A percentile compares a stretch with the other conserved stretches of the same genome.
Conservation (phyloP, 1,284 basidiomycete genomes). For the Vanrija pseudolonga region DNA sequence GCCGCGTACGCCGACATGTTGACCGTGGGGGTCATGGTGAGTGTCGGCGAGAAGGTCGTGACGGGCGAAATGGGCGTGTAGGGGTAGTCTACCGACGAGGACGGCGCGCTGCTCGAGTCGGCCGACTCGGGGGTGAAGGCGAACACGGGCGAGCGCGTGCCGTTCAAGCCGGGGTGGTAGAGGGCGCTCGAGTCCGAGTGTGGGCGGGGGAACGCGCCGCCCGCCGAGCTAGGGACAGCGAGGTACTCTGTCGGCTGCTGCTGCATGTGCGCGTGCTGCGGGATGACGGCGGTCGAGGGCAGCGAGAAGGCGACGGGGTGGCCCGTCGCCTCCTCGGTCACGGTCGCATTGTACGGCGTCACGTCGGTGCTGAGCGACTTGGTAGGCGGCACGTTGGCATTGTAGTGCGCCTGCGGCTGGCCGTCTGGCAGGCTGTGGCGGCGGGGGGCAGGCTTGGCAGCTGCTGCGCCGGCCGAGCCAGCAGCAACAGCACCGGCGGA, state of each 20-base stretch:
- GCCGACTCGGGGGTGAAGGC: conserved; percentile 10
- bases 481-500: neutral
- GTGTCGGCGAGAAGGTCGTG: conserved; percentile 9
- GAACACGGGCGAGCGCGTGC: conserved; percentile 9
- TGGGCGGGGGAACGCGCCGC: neutral
- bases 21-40: conserved; percentile 6
- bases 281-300: conserved; percentile 5
- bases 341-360: neutral
- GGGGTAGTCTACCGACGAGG: conserved; percentile 11
- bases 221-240: neutral
- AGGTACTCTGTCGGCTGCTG: conserved; percentile 8
- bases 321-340: conserved; percentile 3
- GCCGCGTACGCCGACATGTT: too few relatives aligned
- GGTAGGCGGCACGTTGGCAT: neutral
- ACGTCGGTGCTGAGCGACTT: conserved; percentile 17
- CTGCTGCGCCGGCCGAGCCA: neutral
- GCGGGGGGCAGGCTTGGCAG: conserved; percentile 5
- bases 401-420: neutral
- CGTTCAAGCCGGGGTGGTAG: neutral
- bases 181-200: neutral
- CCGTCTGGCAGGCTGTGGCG: conserved; percentile 16
- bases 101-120: neutral
- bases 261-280: neutral
- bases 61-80: conserved; percentile 19
- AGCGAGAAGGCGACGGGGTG: neutral